Percentiles rank a stretch among this genome's conserved stretches.
Conservation (phyloP, 352 stramenopile genomes). For the Phytophthora constricta region DNA sequence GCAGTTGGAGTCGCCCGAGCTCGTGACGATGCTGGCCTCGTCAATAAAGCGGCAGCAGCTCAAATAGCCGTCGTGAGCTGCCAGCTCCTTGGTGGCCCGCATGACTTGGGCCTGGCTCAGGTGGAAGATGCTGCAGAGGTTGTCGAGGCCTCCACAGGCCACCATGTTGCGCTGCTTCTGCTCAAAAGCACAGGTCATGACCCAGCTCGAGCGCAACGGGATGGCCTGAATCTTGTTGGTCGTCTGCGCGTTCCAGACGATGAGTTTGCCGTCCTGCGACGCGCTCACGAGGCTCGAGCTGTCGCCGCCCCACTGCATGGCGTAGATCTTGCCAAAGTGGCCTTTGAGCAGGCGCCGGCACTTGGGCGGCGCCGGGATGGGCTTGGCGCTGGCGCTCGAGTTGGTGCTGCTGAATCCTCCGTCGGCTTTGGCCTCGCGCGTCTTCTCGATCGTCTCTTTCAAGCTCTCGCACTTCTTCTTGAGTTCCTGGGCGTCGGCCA, state of each 20-base stretch:
- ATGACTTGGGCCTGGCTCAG: conserved; percentile 91
- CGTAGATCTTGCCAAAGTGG: conserved; percentile 99
- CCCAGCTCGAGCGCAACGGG: conserved; percentile 96
- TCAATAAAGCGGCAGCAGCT: conserved; percentile 98
- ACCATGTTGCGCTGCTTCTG: conserved; percentile 97
- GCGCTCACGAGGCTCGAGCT: conserved; percentile 91
- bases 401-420: conserved; percentile 79
- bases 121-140: conserved; percentile 99
- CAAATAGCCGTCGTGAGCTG: conserved; percentile 98
- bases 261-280: conserved; percentile 98
- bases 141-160: conserved; percentile 98
- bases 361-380: conserved; percentile 89
- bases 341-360: conserved; percentile 96
- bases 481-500: conserved; percentile 78
- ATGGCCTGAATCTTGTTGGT: conserved; percentile 98
- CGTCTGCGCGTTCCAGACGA: conserved; percentile 98
- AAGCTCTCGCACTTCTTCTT: conserved; percentile 90
- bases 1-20: conserved; percentile 97
- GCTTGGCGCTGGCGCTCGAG: conserved; percentile 65
- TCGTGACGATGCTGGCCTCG: conserved; percentile 94
- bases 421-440: conserved; percentile 76
- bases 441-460: conserved; percentile 90
- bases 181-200: conserved; percentile 99
- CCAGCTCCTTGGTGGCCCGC: conserved; percentile 94
- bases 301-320: conserved; percentile 98